These are phyloP conservation scores for Mariannaea sp. DNA, from an alignment of 2,329 filamentous ascomycete species.

Conservation along the genomic window DNA sequence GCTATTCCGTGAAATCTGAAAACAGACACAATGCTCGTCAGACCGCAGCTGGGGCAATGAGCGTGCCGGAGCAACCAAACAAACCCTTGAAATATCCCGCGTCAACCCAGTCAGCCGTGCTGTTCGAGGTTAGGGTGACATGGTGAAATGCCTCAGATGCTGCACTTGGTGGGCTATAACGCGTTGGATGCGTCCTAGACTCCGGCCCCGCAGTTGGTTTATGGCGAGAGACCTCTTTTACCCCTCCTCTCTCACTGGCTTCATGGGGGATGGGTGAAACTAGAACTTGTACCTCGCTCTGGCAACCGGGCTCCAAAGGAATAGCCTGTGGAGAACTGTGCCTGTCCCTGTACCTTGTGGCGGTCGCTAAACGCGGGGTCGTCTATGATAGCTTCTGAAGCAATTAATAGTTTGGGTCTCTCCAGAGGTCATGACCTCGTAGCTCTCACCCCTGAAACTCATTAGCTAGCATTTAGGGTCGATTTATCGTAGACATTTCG, in stretches of 20 bases:
- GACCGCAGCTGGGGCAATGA: too few species aligned
- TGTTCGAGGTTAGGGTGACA: background rate
- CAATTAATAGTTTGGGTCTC: too few species aligned
- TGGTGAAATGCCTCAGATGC: slow-evolving; percentile 18
- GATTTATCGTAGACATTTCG: slow-evolving; percentile 12
- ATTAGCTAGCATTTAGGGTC: background rate
- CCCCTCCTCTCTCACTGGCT: too few species aligned
- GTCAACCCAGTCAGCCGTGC: slow-evolving; percentile 14
- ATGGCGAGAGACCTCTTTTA: background rate
- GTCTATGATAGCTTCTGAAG: background rate
- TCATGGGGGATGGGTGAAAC: too few species aligned
- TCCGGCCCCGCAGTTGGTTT: background rate
- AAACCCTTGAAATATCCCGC: slow-evolving; percentile 32
- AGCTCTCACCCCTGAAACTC: slow-evolving; percentile 14
- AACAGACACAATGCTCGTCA: too few species aligned
- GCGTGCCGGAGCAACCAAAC: background rate
- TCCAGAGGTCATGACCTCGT: background rate
- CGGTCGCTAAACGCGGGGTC: slow-evolving; percentile 38
- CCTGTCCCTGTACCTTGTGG: slow-evolving; percentile 11
- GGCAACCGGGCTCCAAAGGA: slow-evolving; percentile 1
- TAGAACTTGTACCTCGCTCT: slow-evolving; percentile 12
- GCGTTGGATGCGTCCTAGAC: background rate
- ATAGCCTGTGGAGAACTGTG: slow-evolving; percentile 7
- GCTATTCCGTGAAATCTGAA: background rate
- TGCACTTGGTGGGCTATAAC: slow-evolving; percentile 12